Evolutionary conservation across 2,329 filamentous ascomycete species (phyloP), one percentile per base, ranked within the genome.

Genomic region (Paecilomyces sp.): DNA sequence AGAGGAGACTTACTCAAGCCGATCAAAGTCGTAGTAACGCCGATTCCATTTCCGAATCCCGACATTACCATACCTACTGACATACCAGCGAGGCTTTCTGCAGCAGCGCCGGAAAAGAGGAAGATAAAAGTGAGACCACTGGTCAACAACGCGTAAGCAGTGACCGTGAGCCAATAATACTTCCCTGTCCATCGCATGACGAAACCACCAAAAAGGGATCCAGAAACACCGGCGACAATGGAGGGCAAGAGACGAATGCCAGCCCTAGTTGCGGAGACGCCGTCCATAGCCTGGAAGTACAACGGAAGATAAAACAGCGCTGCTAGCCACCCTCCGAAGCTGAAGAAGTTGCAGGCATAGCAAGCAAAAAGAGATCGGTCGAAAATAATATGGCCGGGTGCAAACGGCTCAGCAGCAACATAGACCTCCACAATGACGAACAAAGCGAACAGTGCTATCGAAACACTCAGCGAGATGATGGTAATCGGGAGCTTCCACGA

Each of bases 221-320:
- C 88, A 2, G 72, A 70, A 2, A 92, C 88, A 28, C 82, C 83
- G 4, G 77, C 76, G 2, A 86, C 51, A 63, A 90, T 88, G 58
- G 80, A 80, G 0, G 90, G 89, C 33, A 93, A 76, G 18, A 93
- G 80, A 34, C 86, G 77, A 0, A 88, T 61, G 1, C 89, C 89
- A 3, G 88, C 84, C 58, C 79, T 72, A 0, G 87, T 86, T 1
- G 90, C 87, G 3, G 81, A 82, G 25, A 86, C 76, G 4, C 84
- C 85, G 56, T 88, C 79, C 0, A 88, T 86, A 4, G 87, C 89
- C 73, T 93, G 90, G 74, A 89, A 90, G 74, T 88, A 91, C 1
- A 93, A 78, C 1, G 90, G 88, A n/a, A 90, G 77, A 74, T 90
- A 90, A 77, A 91, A 93, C 3, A 89, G 64, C 1, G 82, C 75